A percentile compares a stretch with the other conserved stretches of the same genome.
Evolutionary conservation across 306 rosid genomes (phyloP).

Genomic region (Dryas octopetala): DNA sequence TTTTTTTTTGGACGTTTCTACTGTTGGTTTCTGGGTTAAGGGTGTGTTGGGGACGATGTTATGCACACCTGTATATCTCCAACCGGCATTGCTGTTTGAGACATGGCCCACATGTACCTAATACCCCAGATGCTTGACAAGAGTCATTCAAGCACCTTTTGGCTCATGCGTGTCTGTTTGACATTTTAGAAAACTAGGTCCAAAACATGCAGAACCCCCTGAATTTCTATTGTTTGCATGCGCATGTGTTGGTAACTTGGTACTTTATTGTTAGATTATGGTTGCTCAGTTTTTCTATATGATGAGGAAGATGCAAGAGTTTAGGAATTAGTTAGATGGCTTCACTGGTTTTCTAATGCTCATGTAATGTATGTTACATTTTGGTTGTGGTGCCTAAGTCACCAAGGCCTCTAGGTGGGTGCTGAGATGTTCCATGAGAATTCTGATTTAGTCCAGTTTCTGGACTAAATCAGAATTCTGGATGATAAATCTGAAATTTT

Average conservation of each 20-base stretch:
- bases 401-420: neutral
- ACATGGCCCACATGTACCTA: neutral
- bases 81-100: neutral
- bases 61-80: neutral
- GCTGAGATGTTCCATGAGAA: neutral
- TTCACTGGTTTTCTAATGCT: neutral
- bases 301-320: conserved; percentile 1
- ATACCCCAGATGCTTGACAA: neutral
- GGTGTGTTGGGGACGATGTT: neutral
- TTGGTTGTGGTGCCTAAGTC: conserved; percentile 9
- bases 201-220: neutral
- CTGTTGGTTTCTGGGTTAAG: neutral
- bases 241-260: neutral
- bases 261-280: neutral
- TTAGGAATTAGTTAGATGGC: neutral
- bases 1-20: neutral
- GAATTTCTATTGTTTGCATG: neutral
- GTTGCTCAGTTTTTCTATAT: neutral
- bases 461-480: conserved; percentile 1
- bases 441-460: neutral
- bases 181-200: neutral
- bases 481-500: neutral
- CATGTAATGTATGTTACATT: neutral
- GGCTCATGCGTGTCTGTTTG: conserved; percentile 1
- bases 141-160: neutral